A percentile compares a stretch with the other conserved stretches of the same genome.
Conservation (phyloP, 23 red algal species). For the Gracilaria domingensis region DNA sequence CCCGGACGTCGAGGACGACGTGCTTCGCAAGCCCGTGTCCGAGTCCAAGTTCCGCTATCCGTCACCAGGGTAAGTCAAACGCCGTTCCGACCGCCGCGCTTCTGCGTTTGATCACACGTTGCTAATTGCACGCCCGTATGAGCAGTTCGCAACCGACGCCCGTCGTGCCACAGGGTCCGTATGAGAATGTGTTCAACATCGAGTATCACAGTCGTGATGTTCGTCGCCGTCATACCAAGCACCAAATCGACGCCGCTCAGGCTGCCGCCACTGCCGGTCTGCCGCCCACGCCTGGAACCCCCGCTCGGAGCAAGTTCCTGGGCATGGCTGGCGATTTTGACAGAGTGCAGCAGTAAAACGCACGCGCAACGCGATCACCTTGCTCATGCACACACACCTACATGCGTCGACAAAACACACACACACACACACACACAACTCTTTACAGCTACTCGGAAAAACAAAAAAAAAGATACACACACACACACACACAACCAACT, state of each 20-base stretch:
- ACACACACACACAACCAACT: background rate
- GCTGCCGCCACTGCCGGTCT: slow-evolving; percentile 40
- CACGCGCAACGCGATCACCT: background rate
- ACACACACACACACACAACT: background rate
- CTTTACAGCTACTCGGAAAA: slow-evolving; percentile 25
- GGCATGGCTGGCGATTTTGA: slow-evolving; percentile 74
- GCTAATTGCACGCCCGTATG: no score
- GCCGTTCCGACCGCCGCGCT: no score
- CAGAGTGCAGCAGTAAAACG: slow-evolving; percentile 26
- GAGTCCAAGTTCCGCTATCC: slow-evolving; percentile 73
- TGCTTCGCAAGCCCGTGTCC: slow-evolving; percentile 68
- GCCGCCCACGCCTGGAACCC: slow-evolving; percentile 63
- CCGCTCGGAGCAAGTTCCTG: slow-evolving; percentile 11
- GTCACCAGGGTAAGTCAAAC: slow-evolving; percentile 67
- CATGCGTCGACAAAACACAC: background rate
- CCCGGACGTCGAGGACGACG: slow-evolving; percentile 79
- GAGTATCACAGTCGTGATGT: slow-evolving; percentile 73
- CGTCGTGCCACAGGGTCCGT: slow-evolving; percentile 77
- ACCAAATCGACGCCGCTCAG: slow-evolving; percentile 25
- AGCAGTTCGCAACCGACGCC: slow-evolving; percentile 51
- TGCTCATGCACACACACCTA: background rate
- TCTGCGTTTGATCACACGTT: no score
- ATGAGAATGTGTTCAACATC: slow-evolving; percentile 83
- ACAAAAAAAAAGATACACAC: background rate
- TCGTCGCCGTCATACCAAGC: slow-evolving; percentile 30